Evolutionary conservation across 106 monocot genomes (phyloP).

Genomic region (Dendrobium huoshanense): DNA sequence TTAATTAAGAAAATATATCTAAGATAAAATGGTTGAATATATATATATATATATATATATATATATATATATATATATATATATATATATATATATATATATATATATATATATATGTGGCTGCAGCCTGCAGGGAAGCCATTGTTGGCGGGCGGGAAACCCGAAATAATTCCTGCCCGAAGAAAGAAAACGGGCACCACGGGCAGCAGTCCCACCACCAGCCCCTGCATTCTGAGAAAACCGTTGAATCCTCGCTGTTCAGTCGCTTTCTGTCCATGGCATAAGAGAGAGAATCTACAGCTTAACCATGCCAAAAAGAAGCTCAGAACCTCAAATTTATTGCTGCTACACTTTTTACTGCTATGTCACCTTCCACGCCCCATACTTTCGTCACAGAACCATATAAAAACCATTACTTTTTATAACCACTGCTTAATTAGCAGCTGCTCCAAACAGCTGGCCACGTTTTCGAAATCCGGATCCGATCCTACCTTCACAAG

Average conservation of each 20-base stretch:
- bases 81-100: too few species aligned
- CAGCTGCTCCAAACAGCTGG: background rate
- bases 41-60: too few species aligned
- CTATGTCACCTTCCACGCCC: background rate
- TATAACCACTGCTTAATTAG: background rate
- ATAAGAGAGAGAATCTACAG: conserved; percentile 1
- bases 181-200: background rate
- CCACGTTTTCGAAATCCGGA: background rate
- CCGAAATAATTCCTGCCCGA: conserved; percentile 9
- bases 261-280: conserved; percentile 6
- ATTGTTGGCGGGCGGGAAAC: conserved; percentile 3
- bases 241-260: conserved; percentile 5
- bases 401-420: too few species aligned
- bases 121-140: too few species aligned
- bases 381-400: background rate
- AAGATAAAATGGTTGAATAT: too few species aligned
- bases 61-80: too few species aligned
- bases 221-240: conserved; percentile 6
- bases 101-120: too few species aligned
- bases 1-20: too few species aligned
- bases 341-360: background rate
- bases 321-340: conserved; percentile 5
- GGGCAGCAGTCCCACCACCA: background rate
- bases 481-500: background rate
- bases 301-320: conserved; percentile 2